A percentile compares a stretch with the other conserved stretches of the same genome.
Conservation (phyloP, 768 basidiomycete species). For the Paxillus rubicundulus region DNA sequence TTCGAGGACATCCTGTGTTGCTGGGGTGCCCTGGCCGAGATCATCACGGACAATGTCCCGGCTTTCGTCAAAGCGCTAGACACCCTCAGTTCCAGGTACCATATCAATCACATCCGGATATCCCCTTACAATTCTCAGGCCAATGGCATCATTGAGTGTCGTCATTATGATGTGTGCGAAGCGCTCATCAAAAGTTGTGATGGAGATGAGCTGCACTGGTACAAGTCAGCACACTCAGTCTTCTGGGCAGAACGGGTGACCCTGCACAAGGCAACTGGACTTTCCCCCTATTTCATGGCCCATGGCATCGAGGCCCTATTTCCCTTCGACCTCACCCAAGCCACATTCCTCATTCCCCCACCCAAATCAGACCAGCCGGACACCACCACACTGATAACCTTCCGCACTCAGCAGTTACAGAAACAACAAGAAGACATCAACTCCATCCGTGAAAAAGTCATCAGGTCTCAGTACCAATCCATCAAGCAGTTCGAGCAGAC, state of each 20-base stretch:
- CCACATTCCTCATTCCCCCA: slow-evolving; percentile 12
- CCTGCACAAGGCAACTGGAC: neutral
- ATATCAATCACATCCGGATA: neutral
- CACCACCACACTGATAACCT: neutral
- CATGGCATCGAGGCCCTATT: slow-evolving; percentile 30
- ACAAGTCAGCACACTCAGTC: slow-evolving; percentile 14
- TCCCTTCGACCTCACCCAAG: slow-evolving; percentile 28
- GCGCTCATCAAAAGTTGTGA: slow-evolving; percentile 2
- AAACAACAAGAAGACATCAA: neutral
- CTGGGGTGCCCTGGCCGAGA: too few relatives aligned
- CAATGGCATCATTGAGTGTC: neutral
- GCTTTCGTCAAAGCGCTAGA: neutral
- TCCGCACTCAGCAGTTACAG: neutral
- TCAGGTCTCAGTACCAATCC: too few relatives aligned
- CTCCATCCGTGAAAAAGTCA: too few relatives aligned
- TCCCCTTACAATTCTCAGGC: neutral
- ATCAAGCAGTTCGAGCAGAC: too few relatives aligned
- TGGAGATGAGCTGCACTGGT: slow-evolving; percentile 1
- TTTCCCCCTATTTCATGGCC: slow-evolving; percentile 4
- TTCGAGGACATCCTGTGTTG: neutral
- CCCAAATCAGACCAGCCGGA: neutral
- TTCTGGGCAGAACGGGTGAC: slow-evolving; percentile 37
- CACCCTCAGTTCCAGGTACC: neutral
- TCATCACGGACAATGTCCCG: too few relatives aligned
- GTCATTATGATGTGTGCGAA: too few relatives aligned